These are phyloP conservation scores for Herpomyces periplanetae DNA, from an alignment of 2,329 filamentous ascomycete species.

Conservation along the genomic window DNA sequence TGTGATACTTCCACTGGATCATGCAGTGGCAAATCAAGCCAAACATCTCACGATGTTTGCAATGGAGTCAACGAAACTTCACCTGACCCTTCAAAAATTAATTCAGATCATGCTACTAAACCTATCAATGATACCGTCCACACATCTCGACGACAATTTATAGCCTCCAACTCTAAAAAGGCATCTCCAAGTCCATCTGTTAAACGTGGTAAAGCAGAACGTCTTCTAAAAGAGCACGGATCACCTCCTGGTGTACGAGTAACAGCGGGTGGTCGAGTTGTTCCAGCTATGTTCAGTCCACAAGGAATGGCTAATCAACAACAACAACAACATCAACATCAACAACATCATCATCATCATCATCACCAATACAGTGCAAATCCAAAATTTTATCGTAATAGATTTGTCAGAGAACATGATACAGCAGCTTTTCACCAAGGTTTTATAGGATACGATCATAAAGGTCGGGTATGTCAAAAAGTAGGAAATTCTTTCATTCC, in stretches of 20 bases:
- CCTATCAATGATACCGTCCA: too few relatives aligned
- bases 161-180: too few relatives aligned
- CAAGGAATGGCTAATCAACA: constrained; percentile 1
- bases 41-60: too few relatives aligned
- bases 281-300: constrained; percentile 9
- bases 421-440: constrained; percentile 6
- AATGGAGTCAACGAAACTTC: too few relatives aligned
- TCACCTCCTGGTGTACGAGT: constrained; percentile 13
- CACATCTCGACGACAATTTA: too few relatives aligned
- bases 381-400: constrained; percentile 7
- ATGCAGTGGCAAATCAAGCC: too few relatives aligned
- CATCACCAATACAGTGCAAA: background rate
- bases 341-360: constrained; percentile 1
- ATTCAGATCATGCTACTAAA: too few relatives aligned
- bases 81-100: too few relatives aligned
- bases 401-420: constrained; percentile 5
- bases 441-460: constrained; percentile 7
- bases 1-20: too few relatives aligned
- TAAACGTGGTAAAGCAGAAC: constrained; percentile 12
- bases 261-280: constrained; percentile 13
- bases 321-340: background rate
- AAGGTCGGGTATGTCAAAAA: constrained; percentile 7
- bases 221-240: constrained; percentile 12
- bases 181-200: constrained; percentile 12
- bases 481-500: constrained; percentile 7